These are phyloP conservation scores for Collybiopsis luxurians DNA, from an alignment of 768 basidiomycete genomes.

Conservation along the genomic window DNA sequence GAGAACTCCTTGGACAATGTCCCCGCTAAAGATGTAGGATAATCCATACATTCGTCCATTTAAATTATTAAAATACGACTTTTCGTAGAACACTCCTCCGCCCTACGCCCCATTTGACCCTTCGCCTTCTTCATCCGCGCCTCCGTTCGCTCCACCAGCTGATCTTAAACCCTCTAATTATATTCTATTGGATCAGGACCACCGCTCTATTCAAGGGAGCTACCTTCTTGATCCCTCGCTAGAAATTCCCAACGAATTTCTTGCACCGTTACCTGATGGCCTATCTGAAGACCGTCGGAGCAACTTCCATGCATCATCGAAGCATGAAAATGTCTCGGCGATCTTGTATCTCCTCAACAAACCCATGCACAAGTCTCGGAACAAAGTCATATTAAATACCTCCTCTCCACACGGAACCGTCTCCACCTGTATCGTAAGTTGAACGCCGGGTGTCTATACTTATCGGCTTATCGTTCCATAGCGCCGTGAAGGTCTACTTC, in stretches of 20 bases:
- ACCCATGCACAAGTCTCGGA: background rate
- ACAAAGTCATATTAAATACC: slow-evolving; percentile 11
- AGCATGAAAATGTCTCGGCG: slow-evolving; percentile 31
- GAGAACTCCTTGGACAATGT: too few relatives aligned
- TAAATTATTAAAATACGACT: too few relatives aligned
- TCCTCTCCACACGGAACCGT: slow-evolving; percentile 28
- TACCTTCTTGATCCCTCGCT: slow-evolving; percentile 46
- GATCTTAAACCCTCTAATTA: slow-evolving; percentile 30
- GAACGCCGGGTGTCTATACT: background rate
- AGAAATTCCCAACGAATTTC: slow-evolving; percentile 31
- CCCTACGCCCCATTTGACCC: background rate
- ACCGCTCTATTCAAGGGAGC: slow-evolving; percentile 28
- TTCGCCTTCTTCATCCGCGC: background rate
- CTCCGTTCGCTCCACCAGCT: background rate
- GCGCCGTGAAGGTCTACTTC: slow-evolving; percentile 11
- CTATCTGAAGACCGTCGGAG: slow-evolving; percentile 36
- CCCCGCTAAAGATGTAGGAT: too few relatives aligned
- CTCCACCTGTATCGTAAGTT: slow-evolving; percentile 20
- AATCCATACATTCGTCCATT: too few relatives aligned
- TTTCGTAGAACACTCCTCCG: background rate
- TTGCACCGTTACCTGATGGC: slow-evolving; percentile 33
- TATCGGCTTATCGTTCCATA: background rate
- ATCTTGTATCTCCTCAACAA: slow-evolving; percentile 34
- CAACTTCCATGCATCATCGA: slow-evolving; percentile 34
- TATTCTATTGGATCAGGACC: slow-evolving; percentile 24